These are phyloP conservation scores for Detonula confervacea DNA, from an alignment of 352 stramenopile species.

Conservation along the genomic window DNA sequence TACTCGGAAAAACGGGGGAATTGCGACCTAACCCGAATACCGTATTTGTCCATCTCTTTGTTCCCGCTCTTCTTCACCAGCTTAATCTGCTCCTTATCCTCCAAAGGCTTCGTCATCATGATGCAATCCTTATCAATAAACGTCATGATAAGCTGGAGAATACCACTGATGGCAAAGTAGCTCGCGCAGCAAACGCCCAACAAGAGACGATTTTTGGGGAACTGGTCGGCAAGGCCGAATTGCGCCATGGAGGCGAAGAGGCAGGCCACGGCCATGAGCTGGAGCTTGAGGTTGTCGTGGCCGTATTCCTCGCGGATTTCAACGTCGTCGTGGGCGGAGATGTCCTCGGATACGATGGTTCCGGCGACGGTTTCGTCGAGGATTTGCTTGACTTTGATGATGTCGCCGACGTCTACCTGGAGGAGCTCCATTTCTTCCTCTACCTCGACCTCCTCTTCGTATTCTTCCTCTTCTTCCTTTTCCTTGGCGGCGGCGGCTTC, in stretches of 20 bases:
- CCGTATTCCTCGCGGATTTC: constrained; percentile 83
- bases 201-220: constrained; percentile 85
- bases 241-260: constrained; percentile 92
- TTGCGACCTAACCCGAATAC: constrained; percentile 78
- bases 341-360: constrained; percentile 40
- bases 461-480: constrained; percentile 48
- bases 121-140: constrained; percentile 88
- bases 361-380: constrained; percentile 85
- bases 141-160: constrained; percentile 86
- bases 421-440: constrained; percentile 73
- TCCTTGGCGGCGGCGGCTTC: constrained; percentile 20
- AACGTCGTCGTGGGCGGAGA: constrained; percentile 45
- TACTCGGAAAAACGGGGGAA: constrained; percentile 86
- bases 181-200: constrained; percentile 87
- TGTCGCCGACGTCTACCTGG: constrained; percentile 88
- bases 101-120: constrained; percentile 74
- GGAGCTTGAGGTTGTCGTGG: constrained; percentile 94
- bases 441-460: constrained; percentile 44
- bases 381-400: constrained; percentile 90
- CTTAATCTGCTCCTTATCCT: constrained; percentile 42
- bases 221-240: constrained; percentile 87
- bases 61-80: constrained; percentile 47
- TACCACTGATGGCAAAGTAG: constrained; percentile 93
- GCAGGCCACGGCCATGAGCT: constrained; percentile 91
- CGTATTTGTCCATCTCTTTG: constrained; percentile 69